Conservation (phyloP, 176 grass and related monocot genomes). For the Rhynchospora pubera region DNA sequence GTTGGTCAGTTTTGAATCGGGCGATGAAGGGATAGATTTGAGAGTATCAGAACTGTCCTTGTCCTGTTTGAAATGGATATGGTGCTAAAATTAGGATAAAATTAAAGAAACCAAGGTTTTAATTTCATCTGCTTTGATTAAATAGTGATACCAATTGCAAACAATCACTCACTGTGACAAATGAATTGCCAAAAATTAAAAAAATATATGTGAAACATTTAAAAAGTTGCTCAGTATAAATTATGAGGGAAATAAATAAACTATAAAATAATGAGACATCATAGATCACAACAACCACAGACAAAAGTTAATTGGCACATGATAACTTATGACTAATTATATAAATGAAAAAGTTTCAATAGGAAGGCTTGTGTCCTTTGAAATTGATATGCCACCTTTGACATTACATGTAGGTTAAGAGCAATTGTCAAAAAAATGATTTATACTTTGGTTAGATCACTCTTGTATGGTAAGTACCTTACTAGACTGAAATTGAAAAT, state of each 20-base stretch:
- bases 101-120: not conserved
- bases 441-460: not conserved
- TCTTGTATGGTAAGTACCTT: not conserved
- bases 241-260: not conserved
- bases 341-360: not conserved
- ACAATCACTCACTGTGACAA: not conserved
- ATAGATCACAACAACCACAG: too few species aligned
- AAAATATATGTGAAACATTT: not conserved
- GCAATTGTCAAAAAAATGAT: not conserved
- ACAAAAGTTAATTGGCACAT: not conserved
- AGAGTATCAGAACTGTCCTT: not conserved
- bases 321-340: not conserved
- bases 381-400: constrained; percentile 19
- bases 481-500: not conserved
- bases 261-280: not conserved
- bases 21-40: not conserved
- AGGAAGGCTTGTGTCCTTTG: not conserved
- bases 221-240: not conserved
- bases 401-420: constrained; percentile 12
- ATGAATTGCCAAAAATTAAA: not conserved
- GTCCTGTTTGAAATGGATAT: constrained; percentile 9
- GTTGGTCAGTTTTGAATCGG: constrained; percentile 2
- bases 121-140: not conserved
- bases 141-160: not conserved
- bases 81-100: not conserved